Base-by-base conservation (phyloP, 768 basidiomycete species). In the Pisolithus tinctorius region DNA sequence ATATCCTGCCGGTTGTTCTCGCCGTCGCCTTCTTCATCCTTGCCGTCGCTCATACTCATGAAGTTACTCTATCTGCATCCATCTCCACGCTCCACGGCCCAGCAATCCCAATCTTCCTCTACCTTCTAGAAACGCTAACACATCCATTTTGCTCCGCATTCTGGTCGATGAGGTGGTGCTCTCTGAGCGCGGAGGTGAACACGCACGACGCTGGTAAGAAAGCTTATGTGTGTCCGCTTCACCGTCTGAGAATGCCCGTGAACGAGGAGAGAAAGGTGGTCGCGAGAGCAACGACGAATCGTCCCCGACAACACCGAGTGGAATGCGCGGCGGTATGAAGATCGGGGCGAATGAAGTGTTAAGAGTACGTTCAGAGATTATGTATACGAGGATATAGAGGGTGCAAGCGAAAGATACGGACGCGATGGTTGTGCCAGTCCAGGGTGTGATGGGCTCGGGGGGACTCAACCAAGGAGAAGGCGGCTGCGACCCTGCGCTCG, bases 11-110 rank as follows among this genome's bases (percentile, higher is more conserved):
- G 27, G 37, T 3, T 52, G 50, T 10, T 38, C 50, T 2, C 53
- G 49, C 45, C 43, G 52, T 46, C 10, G 27, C 57, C 47, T 7
- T 67, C 72, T 4, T 76, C 77, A 45, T 77, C 77, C 23, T 83
- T 82, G 53, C 84, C 82, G 57, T 86, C 84, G 47, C 71, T 77
- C 75, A 83, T 78, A 68, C 72, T 80, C 79, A 84, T 85, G 57
- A 85, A 85, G 62, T 84, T 83, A 27, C 63, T 59, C 45, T 68
- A 63, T 13, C 53, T 49, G 48, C 37, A 16, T 27, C 59, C 46
- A 1, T 60, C 45, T 6, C 60, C 51, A 20, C 63, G 64, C 51
- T 20, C 55, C 52, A 29, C 53, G 62, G 5, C 53, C 58, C 29
- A 59, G 54, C n/a, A 7, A 7, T 17, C 6, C 40, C 8, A 2